phyloP scores from a whole-genome alignment of 108 stramenopile genomes.

The Heterococcus sp. region DNA sequence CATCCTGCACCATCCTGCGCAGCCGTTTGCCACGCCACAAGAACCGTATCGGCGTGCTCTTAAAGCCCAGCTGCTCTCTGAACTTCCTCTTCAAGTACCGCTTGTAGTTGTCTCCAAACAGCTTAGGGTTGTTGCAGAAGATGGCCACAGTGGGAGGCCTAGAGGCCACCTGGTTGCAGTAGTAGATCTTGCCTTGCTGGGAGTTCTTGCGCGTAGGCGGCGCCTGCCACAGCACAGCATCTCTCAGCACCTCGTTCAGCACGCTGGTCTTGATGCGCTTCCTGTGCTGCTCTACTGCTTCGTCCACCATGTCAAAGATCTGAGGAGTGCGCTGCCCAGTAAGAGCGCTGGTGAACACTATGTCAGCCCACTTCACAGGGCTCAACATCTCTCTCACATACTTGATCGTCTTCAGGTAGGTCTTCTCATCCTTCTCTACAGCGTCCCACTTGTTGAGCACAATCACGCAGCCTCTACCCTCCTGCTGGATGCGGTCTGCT shows the following conservation, averaged over 20 bases:
- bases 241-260: conserved; percentile 90
- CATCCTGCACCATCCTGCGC: conserved; percentile 53
- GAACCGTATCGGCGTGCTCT: conserved; percentile 90
- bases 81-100: conserved; percentile 92
- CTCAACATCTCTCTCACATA: conserved; percentile 81
- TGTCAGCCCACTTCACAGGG: conserved; percentile 87
- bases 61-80: conserved; percentile 85
- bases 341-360: conserved; percentile 87
- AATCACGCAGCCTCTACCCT: conserved; percentile 93
- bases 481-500: conserved; percentile 77
- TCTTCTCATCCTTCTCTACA: conserved; percentile 81
- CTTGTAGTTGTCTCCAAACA: conserved; percentile 86
- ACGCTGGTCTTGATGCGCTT: conserved; percentile 82
- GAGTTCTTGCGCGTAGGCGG: conserved; percentile 81
- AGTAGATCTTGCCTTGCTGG: conserved; percentile 84
- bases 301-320: conserved; percentile 78
- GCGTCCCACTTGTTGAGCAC: conserved; percentile 97
- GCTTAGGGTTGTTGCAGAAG: conserved; percentile 86
- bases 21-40: conserved; percentile 84
- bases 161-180: conserved; percentile 73
- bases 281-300: conserved; percentile 76
- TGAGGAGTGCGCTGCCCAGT: conserved; percentile 73
- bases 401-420: conserved; percentile 62
- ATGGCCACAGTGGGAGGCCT: conserved; percentile 89
- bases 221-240: conserved; percentile 90